Base-by-base conservation (phyloP, 306 rosid genomes). In the Inga oerstediana region DNA sequence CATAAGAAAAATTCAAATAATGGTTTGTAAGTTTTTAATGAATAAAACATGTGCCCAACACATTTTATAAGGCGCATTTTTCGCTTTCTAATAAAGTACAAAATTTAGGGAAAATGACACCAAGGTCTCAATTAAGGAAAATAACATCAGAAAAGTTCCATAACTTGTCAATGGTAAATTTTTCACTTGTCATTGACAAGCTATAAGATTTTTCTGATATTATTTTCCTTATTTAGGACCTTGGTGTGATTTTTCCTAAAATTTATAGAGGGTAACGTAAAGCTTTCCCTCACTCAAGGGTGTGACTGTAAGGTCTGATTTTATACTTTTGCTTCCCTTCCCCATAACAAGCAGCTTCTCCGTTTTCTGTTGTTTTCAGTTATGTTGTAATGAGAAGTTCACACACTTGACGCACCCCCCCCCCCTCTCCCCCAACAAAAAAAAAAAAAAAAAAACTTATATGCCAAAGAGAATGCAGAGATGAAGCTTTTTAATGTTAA, bases 1-100 rank as follows among this genome's bases (percentile, higher is more conserved):
- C 80, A 10, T 5, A 2, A 65, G 78, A 41, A 46, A 75, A 45
- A 78, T 72, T 78, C 44, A 75, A 84, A 51, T 72, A 83, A 67
- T 48, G 35, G 66, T 45, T 46, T 80, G 0, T 2, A 41, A 59
- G 75, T 5, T 44, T 45, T 22, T 72, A 30, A 73, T 2, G 76
- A 10, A 51, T 69, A 78, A 2, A 51, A 62, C 43, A 58, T 37
- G 69, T 74, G 76, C 61, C 68, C 41, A 69, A 44, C 43, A 65
- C 44, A 84, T 77, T 77, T 78, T 16, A 19, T 46, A 59, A 22
- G 46, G 5, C 64, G 27, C 22, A 75, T 32, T 46, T 62, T 43
- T n/a, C 41, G 46, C 77, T 75, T 65, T 54, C 13, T 82, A 75
- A 51, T 43, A 39, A 51, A 44, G 59, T 70, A 66, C 59, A 43